These are phyloP conservation scores for Chrysopogon serrulatus DNA, from an alignment of 176 grass and related monocot genomes.

Conservation along the genomic window DNA sequence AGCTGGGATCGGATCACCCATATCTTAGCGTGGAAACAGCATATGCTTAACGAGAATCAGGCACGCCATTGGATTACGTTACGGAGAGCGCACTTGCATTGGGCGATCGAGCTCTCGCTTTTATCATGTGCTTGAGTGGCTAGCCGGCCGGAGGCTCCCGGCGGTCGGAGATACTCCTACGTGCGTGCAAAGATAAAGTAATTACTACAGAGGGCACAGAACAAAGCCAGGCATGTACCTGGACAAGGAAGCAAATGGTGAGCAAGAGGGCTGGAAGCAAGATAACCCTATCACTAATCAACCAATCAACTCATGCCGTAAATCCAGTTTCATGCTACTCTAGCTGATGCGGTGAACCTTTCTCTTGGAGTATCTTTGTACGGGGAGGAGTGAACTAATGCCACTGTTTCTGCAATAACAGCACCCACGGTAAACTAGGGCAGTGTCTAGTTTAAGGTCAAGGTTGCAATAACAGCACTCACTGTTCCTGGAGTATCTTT, in stretches of 20 bases:
- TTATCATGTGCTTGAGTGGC: conserved; percentile 17
- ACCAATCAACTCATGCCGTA: not conserved
- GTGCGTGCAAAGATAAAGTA: not conserved
- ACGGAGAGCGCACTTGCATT: conserved; percentile 14
- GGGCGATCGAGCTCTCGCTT: not conserved
- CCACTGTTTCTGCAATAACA: not conserved
- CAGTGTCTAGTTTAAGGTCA: too few species aligned
- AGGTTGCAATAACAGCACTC: too few species aligned
- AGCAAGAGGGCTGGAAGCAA: not conserved
- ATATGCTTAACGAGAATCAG: conserved; percentile 53
- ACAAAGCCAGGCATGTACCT: conserved; percentile 40
- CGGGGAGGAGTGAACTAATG: not conserved
- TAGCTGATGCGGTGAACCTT: not conserved
- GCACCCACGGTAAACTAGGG: not conserved
- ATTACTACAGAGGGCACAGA: not conserved
- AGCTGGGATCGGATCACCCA: conserved; percentile 14
- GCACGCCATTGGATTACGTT: not conserved
- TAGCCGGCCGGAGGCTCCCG: not conserved
- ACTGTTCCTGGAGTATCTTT: too few species aligned
- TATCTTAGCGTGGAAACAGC: conserved; percentile 45
- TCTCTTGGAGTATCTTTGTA: not conserved
- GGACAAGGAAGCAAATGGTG: conserved; percentile 43
- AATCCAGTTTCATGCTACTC: not conserved
- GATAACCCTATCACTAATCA: not conserved
- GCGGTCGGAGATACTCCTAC: not conserved